Conservation (phyloP, 2,329 filamentous ascomycete species). For the Ilyonectria destructans region DNA sequence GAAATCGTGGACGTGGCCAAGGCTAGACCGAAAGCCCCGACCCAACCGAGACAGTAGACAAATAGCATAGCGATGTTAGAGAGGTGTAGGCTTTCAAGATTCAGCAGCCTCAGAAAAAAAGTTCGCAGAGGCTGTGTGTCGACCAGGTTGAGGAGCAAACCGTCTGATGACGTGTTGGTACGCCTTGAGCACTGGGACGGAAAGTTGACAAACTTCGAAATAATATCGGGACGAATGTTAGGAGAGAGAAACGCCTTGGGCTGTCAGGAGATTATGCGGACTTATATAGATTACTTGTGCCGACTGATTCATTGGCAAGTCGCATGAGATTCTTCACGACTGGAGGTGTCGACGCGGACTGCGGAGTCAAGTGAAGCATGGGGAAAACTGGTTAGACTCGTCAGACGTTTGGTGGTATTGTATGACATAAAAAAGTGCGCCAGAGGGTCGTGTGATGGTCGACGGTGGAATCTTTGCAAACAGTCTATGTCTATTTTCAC, state of each 20-base stretch:
- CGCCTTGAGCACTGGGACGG: background rate
- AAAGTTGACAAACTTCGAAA: background rate
- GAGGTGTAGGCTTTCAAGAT: background rate
- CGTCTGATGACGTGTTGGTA: background rate
- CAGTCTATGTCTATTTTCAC: background rate
- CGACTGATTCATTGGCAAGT: background rate
- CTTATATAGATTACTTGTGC: background rate
- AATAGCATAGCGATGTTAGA: background rate
- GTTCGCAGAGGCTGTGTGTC: background rate
- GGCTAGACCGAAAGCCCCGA: background rate
- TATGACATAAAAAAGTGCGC: background rate
- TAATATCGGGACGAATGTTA: too few species aligned
- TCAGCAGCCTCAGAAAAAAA: background rate
- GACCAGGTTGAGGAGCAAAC: background rate
- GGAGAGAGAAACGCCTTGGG: too few species aligned
- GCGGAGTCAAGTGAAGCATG: too few species aligned
- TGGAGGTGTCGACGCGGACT: background rate
- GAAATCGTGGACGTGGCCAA: background rate
- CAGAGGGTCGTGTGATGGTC: constrained; percentile 1
- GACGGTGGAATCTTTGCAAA: background rate
- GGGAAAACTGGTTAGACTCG: background rate
- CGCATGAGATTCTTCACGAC: background rate
- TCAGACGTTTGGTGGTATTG: background rate
- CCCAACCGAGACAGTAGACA: background rate
- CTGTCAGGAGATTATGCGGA: background rate